Evolutionary conservation across 805 yeast genomes (phyloP), one percentile per base, ranked within the genome.

Genomic region (Zygosaccharomyces gambellarensis): DNA sequence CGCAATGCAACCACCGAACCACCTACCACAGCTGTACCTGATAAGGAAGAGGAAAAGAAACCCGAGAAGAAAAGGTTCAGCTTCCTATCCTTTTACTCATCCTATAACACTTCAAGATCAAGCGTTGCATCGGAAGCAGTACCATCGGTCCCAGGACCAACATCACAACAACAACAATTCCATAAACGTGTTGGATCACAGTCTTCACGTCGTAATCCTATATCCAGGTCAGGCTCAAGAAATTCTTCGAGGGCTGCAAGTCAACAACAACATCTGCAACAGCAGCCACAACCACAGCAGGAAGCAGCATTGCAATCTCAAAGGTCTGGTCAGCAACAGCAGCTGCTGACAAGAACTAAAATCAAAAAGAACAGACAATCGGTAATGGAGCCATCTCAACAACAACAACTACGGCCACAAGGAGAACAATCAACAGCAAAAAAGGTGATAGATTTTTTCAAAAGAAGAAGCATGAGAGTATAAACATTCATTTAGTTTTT

Each of bases 371-470:
- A 48, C 34, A 45, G 58, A 30, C 53, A 51, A 27, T 54, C 57
- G 9, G 41, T 50, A 14, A 49, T 53, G 56, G 29, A 21, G 27
- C 32, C 42, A 12, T 11, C 43, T 14, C 51, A 42, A 21, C 39
- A 39, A 21, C 39, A 39, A 22, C 53, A 47, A 39, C 63, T 57
- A 46, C 50, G 57, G 21, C 63, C 59, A 47, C 80, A 77, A 56
- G 87, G 48, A n/a, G 55, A 82, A 56, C 80, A 82, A 19, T 82
- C 90, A 43, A 84, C 94, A 2, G 89, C 94, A 4, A 80, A 82
- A 62, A 81, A 81, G 59, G 90, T 85, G 8, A 80, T 85, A 77
- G 90, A 84, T 64, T 85, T 85, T 64, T 84, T 85, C 72, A 83
- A 83, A 63, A 77, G 90, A 68, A 78, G 87, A 68, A 80, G 77